Evolutionary conservation across 441 rosid species (phyloP).

Genomic region (Populus hybrid): DNA sequence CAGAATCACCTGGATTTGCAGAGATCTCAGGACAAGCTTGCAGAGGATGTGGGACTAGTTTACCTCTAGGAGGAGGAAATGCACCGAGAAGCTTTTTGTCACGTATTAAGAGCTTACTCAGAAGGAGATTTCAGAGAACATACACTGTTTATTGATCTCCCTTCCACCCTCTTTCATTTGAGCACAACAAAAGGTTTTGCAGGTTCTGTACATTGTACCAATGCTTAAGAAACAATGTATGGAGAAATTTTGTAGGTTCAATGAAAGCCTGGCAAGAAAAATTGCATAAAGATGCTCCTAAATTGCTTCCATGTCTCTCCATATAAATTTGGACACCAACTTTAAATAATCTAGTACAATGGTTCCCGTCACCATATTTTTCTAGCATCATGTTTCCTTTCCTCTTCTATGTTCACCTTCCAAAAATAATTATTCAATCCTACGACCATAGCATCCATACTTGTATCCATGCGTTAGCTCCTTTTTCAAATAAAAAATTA

Average conservation of each 20-base stretch:
- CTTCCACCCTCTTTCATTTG: background rate
- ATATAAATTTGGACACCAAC: background rate
- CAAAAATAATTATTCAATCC: background rate
- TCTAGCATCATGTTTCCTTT: background rate
- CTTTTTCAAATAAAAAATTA: too few species aligned
- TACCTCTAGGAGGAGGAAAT: constrained; percentile 1
- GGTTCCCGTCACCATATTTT: background rate
- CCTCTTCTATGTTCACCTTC: background rate
- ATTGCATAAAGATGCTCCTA: background rate
- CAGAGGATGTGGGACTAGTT: constrained; percentile 18
- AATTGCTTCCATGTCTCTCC: background rate
- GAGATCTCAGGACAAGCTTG: constrained; percentile 19
- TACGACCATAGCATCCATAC: too few species aligned
- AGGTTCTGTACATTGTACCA: background rate
- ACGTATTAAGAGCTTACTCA: constrained; percentile 6
- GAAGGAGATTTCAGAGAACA: constrained; percentile 15
- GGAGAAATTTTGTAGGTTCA: background rate
- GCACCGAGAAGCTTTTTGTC: constrained; percentile 19
- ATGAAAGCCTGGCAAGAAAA: background rate
- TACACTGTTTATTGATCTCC: background rate
- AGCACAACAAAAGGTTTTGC: background rate
- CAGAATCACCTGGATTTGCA: constrained; percentile 3
- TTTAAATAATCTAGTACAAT: background rate
- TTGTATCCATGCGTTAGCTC: too few species aligned
- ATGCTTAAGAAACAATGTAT: background rate